Evolutionary conservation across 805 yeast genomes (phyloP), one percentile per base, ranked within the genome.

Genomic region (Saccharomycopsis amapae): DNA sequence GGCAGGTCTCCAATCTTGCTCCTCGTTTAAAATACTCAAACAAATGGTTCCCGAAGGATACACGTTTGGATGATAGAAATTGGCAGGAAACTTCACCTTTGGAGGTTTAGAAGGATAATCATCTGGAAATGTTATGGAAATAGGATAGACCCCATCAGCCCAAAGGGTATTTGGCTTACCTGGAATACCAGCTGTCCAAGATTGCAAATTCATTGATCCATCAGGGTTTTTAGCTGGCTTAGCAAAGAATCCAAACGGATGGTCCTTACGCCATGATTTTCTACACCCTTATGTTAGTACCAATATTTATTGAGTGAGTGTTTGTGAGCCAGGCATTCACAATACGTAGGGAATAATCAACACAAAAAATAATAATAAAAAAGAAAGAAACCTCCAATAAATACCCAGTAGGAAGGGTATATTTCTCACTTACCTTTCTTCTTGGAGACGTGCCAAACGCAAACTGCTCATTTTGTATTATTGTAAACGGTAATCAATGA

Each of bases 21-120:
- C 88, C 62, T 93, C 98, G 63, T 93, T 93, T 59, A 93, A 70
- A 45, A 93, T 89, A 44, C 94, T 81, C 39, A 93, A 73, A 65
- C 99, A 93, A 31, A 93, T 81, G 1, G 97, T 93, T 1, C 99
- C 99, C 46, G 95, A 85, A 1, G 99, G 99, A 58, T 93, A 93
- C 7, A 93, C 90, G 58, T 93, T 93, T 10, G 99, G 99, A 64
- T 93, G 99, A 66, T 88, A 93, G 58, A 93, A 93, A 0, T 84
- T 85, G 2, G 80, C 76, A 2, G 96, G 95, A 55, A 93, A 88
- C 65, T 76, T 78, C 48, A 95, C 88, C 58, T 87, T 88, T 35
- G 97, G 97, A 1, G 98, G 98, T 62, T 90, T 90, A 5, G 96
- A 83, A 2, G 98, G 98, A 60, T 87, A 93, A 51, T 90, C 97